Evolutionary conservation across 352 stramenopile genomes (phyloP), one percentile per base, ranked within the genome.

Genomic region (Phytophthora idaei): DNA sequence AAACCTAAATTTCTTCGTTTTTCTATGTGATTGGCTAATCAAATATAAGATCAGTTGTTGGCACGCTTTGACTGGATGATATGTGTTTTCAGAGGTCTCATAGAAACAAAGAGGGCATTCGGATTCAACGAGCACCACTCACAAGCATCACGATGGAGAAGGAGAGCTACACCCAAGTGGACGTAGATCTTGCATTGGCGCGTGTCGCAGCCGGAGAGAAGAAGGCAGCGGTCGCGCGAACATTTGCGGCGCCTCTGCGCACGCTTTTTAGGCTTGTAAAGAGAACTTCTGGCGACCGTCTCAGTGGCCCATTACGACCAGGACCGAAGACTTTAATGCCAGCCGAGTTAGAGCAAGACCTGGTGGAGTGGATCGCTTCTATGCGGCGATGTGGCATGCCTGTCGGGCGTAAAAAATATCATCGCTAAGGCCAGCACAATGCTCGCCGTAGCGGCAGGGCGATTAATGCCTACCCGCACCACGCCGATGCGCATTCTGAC

Each of bases 21-120:
- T 46, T 8, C 10, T 46, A 12, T 21, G 14, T 46, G 14, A 46
- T 46, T 46, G 39, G 39, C 39, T 46, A 36, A 8, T 51, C 25
- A 1, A 21, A 21, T 21, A 21, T 21, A 21, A 0, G 17, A 21
- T 21, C 17, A 21, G 17, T 21, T 21, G 17, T 21, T 51, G 21
- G 17, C 25, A 36, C 15, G 3, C 45, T 36, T 51, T 36, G 9
- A 4, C 2, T 32, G 21, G 45, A 34, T 29, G 39, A 4, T 46
- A 46, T 15, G 39, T 15, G n/a, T 51, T 51, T 17, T 34, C 2
- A 51, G 45, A 51, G 21, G 25, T 34, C 9, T 51, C n/a, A 51
- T 51, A 36, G 27, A 51, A 51, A 51, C 10, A 51, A 17, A 51
- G 25, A 36, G 45, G 45, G 2, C 45, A 51, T 36, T 51, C 12